Conservation (phyloP, 2,329 filamentous ascomycete species). For the Coniosporium uncinatum region DNA sequence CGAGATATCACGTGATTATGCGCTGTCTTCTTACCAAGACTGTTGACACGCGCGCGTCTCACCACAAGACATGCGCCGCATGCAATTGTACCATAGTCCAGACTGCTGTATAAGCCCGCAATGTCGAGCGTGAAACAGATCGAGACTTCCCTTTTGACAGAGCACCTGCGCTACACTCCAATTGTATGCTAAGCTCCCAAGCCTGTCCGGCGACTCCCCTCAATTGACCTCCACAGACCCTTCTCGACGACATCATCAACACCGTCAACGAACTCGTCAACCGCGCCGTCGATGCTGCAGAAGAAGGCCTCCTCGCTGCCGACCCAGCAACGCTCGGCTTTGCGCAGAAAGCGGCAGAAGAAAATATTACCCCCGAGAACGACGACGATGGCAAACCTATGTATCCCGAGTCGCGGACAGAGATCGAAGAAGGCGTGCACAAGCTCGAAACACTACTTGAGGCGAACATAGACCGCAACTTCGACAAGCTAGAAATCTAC, state of each 20-base stretch:
- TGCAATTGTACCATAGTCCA: no score
- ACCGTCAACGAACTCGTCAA: slow-evolving; percentile 91
- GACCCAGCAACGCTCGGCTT: slow-evolving; percentile 81
- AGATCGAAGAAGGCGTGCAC: slow-evolving; percentile 75
- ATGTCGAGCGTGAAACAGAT: slow-evolving; percentile 39
- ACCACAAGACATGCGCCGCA: no score
- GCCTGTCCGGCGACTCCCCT: slow-evolving; percentile 5
- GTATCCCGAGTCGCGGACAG: slow-evolving; percentile 49
- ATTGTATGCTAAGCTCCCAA: slow-evolving; percentile 52
- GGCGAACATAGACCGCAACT: slow-evolving; percentile 42
- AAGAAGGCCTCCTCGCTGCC: slow-evolving; percentile 71
- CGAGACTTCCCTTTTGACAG: slow-evolving; percentile 68
- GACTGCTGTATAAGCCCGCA: no score
- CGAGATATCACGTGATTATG: no score
- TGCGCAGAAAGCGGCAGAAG: slow-evolving; percentile 40
- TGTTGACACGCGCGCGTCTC: no score
- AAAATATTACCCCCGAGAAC: slow-evolving; percentile 30
- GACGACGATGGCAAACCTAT: slow-evolving; percentile 30
- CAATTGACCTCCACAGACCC: slow-evolving; percentile 49
- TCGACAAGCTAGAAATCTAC: slow-evolving; percentile 62
- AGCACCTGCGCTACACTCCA: slow-evolving; percentile 94
- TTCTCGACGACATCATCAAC: slow-evolving; percentile 98
- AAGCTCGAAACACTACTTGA: slow-evolving; percentile 44
- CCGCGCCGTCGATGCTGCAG: slow-evolving; percentile 82
- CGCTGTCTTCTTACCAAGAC: no score